Evolutionary conservation across 441 rosid genomes (phyloP).

Genomic region (Jatropha podagrica): DNA sequence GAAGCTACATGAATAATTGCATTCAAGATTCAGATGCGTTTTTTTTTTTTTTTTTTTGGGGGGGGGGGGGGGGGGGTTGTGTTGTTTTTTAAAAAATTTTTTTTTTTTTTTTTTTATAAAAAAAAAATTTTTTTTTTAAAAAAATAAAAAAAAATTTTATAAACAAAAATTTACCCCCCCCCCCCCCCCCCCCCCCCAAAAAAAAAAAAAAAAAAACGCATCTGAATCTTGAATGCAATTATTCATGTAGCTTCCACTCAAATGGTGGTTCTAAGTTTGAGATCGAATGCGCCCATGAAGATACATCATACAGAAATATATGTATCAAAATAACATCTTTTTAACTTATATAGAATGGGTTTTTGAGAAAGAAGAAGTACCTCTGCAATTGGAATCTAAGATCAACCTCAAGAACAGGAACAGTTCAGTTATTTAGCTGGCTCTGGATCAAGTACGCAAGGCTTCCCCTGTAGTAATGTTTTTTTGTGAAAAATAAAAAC

Average conservation of each 20-base stretch:
- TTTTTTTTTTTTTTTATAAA: too few species aligned
- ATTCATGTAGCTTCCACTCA: background rate
- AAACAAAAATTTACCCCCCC: too few species aligned
- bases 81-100: too few species aligned
- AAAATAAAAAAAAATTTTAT: too few species aligned
- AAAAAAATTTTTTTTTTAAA: too few species aligned
- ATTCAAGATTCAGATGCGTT: background rate
- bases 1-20: background rate
- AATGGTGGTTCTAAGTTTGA: background rate
- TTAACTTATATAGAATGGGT: background rate
- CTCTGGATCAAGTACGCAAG: background rate
- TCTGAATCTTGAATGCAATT: background rate
- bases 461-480: background rate
- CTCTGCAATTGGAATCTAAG: constrained; percentile 7
- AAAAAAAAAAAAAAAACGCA: background rate
- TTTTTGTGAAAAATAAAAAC: background rate
- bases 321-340: background rate
- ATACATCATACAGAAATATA: background rate
- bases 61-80: too few species aligned
- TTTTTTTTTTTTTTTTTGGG: too few species aligned
- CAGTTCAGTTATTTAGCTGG: background rate
- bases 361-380: background rate
- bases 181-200: too few species aligned
- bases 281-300: background rate
- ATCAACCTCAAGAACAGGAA: background rate